Conservation (phyloP, 352 stramenopile species). For the Phytophthora fragariaefolia region DNA sequence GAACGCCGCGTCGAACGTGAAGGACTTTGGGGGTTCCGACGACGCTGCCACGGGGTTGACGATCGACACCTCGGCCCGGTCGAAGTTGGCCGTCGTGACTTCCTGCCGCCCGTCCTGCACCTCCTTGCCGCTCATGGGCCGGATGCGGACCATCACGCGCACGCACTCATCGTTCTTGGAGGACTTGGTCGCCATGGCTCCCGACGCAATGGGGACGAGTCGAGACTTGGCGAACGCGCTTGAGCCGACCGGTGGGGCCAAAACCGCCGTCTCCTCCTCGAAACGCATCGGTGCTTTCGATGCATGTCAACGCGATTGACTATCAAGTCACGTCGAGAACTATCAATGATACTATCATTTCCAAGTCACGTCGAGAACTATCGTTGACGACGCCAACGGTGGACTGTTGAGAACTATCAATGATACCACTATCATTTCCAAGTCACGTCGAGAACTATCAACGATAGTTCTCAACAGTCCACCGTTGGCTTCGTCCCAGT, state of each 20-base stretch:
- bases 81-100: slow-evolving; percentile 89
- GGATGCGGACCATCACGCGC: slow-evolving; percentile 96
- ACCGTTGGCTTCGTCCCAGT: no score
- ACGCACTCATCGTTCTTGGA: slow-evolving; percentile 93
- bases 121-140: slow-evolving; percentile 95
- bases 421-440: no score
- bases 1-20: slow-evolving; percentile 98
- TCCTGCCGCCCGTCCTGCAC: slow-evolving; percentile 91
- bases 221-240: no score
- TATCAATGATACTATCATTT: no score
- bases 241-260: not conserved
- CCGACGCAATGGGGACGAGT: not conserved
- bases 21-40: slow-evolving; percentile 92
- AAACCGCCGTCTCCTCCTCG: slow-evolving; percentile 22
- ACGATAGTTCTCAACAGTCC: no score
- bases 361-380: no score
- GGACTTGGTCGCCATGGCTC: slow-evolving; percentile 44
- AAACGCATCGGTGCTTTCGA: no score
- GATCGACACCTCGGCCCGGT: slow-evolving; percentile 91
- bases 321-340: no score
- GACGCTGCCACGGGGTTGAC: slow-evolving; percentile 76
- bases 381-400: no score
- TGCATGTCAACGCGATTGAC: no score
- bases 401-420: no score
- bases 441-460: no score